phyloP scores from a whole-genome alignment of 371 early-diverging fungal genomes.

The Mortierella sp. region DNA sequence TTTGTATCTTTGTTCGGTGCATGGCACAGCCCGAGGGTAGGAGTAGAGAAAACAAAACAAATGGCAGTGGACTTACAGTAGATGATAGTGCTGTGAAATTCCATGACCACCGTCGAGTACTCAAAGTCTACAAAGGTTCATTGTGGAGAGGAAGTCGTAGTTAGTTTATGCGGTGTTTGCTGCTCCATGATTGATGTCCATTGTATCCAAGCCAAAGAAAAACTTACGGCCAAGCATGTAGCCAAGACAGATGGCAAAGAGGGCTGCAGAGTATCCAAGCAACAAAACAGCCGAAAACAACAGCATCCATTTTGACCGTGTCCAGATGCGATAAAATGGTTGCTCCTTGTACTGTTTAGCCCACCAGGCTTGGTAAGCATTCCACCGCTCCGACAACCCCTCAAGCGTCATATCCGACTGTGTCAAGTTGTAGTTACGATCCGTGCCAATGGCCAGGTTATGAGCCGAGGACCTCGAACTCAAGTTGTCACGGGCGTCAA shows the following conservation, averaged over 20 bases:
- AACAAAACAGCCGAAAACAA: conserved; percentile 35
- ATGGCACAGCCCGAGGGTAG: neutral
- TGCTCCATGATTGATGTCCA: neutral
- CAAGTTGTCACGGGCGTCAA: conserved; percentile 4
- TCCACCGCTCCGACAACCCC: conserved; percentile 45
- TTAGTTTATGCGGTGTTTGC: neutral
- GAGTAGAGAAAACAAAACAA: neutral
- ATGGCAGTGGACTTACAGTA: conserved; percentile 30
- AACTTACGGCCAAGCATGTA: conserved; percentile 41
- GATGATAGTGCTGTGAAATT: conserved; percentile 41
- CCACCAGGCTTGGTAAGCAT: conserved; percentile 48
- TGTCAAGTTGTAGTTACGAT: conserved; percentile 34
- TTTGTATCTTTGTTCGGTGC: neutral
- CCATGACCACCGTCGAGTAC: conserved; percentile 36
- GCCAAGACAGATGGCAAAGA: conserved; percentile 28
- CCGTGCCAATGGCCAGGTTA: conserved; percentile 13
- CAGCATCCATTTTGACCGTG: conserved; percentile 51
- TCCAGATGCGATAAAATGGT: conserved; percentile 51
- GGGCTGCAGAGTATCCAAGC: conserved; percentile 34
- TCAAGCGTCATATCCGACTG: conserved; percentile 49
- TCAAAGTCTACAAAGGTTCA: conserved; percentile 31
- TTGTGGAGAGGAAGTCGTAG: neutral
- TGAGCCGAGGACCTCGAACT: conserved; percentile 19
- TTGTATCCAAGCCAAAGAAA: neutral
- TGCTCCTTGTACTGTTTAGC: conserved; percentile 38